A percentile compares a stretch with the other conserved stretches of the same genome.
phyloP scores from a whole-genome alignment of 768 basidiomycete genomes.

The Amanita rubescens region DNA sequence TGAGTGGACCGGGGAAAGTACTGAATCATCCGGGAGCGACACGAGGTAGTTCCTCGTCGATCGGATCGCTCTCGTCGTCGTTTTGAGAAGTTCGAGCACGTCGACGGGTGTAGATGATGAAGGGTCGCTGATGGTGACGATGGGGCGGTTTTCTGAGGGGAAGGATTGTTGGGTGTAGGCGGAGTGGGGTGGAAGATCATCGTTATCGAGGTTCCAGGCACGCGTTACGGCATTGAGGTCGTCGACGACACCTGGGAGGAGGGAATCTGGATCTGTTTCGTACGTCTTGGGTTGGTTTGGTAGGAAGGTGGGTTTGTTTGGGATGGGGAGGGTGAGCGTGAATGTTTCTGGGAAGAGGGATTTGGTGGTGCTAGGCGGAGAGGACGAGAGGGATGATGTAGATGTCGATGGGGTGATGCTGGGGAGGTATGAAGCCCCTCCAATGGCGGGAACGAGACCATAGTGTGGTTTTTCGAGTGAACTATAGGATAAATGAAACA shows the following conservation, averaged over 20 bases:
- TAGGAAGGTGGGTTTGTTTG: constrained; percentile 40
- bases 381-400: neutral
- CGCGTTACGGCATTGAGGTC: constrained; percentile 59
- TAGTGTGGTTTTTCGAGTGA: constrained; percentile 43
- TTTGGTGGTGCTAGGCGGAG: neutral
- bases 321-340: constrained; percentile 52
- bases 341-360: constrained; percentile 15
- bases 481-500: constrained; percentile 13
- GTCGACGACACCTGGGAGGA: constrained; percentile 72
- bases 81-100: constrained; percentile 65
- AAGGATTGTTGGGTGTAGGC: no score
- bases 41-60: constrained; percentile 80
- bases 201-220: constrained; percentile 49
- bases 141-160: no score
- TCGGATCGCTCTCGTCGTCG: constrained; percentile 74
- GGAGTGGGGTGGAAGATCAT: neutral
- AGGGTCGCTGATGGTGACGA: constrained; percentile 13
- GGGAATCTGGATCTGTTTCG: constrained; percentile 69
- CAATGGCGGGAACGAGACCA: constrained; percentile 73
- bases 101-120: constrained; percentile 29
- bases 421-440: constrained; percentile 43
- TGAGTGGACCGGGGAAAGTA: constrained; percentile 35
- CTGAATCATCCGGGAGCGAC: constrained; percentile 66
- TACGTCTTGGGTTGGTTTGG: constrained; percentile 44
- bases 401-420: constrained; percentile 34